phyloP scores from a whole-genome alignment of 192 early-diverging fungal genomes.

The Coemansia pectinata region DNA sequence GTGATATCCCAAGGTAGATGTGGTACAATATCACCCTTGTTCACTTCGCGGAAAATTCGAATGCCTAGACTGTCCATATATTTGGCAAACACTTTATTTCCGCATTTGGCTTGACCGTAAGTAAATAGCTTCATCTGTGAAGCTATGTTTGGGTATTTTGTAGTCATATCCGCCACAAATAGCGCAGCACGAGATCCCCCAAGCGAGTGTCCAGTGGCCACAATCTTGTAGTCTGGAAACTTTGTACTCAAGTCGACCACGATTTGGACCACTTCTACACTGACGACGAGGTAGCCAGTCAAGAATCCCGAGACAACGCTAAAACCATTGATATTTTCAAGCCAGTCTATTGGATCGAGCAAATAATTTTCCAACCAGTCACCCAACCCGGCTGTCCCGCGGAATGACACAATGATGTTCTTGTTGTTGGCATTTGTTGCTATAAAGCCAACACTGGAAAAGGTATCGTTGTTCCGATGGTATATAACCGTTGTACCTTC shows the following conservation, averaged over 20 bases:
- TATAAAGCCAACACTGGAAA: slow-evolving; percentile 30
- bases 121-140: slow-evolving; percentile 19
- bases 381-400: slow-evolving; percentile 9
- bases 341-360: slow-evolving; percentile 6
- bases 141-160: slow-evolving; percentile 1
- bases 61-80: slow-evolving; percentile 20
- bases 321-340: slow-evolving; percentile 1
- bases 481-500: slow-evolving; percentile 17
- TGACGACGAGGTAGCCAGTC: slow-evolving; percentile 17
- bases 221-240: slow-evolving; percentile 30
- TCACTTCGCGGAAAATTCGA: slow-evolving; percentile 14
- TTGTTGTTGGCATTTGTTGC: slow-evolving; percentile 15
- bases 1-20: slow-evolving; percentile 13
- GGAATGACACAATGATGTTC: slow-evolving; percentile 22
- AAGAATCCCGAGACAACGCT: slow-evolving; percentile 30
- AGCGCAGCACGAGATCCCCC: slow-evolving; percentile 35
- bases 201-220: slow-evolving; percentile 39
- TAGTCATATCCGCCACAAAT: slow-evolving; percentile 31
- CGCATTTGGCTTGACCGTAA: slow-evolving; percentile 39
- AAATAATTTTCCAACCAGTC: slow-evolving; percentile 20
- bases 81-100: slow-evolving; percentile 23
- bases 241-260: slow-evolving; percentile 3
- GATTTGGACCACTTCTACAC: background rate
- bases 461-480: slow-evolving; percentile 8
- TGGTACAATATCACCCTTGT: slow-evolving; percentile 41